phyloP scores from a whole-genome alignment of 176 grass and related monocot genomes.

The Avena insularis region DNA sequence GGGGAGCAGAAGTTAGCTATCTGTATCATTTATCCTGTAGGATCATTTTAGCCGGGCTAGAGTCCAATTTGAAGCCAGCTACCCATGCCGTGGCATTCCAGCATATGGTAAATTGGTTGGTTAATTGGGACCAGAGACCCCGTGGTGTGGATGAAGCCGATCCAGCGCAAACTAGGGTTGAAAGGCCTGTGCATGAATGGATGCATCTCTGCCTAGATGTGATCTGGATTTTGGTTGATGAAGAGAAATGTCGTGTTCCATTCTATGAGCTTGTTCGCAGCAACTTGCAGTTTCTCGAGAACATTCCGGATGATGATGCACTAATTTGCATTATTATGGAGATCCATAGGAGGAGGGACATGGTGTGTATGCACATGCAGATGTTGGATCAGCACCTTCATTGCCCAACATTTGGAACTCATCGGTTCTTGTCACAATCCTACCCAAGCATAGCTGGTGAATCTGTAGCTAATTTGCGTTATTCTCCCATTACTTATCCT shows the following conservation, averaged over 20 bases:
- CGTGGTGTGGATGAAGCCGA: conserved; percentile 57
- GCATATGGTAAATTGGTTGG: conserved; percentile 89
- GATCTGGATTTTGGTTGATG: conserved; percentile 88
- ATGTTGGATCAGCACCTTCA: conserved; percentile 99
- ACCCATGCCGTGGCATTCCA: conserved; percentile 88
- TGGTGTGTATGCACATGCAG: conserved; percentile 99
- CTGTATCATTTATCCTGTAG: conserved; percentile 84
- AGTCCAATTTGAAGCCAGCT: conserved; percentile 75
- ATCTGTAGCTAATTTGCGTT: conserved; percentile 85
- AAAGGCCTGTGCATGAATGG: conserved; percentile 88
- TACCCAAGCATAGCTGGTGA: conserved; percentile 91
- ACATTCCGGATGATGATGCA: conserved; percentile 95
- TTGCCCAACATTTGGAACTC: conserved; percentile 95
- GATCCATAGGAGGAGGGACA: conserved; percentile 95
- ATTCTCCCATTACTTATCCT: conserved; percentile 98
- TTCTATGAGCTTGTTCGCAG: conserved; percentile 93
- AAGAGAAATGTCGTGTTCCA: conserved; percentile 85
- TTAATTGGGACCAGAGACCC: conserved; percentile 79
- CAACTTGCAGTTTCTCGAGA: conserved; percentile 88
- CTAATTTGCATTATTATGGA: conserved; percentile 96
- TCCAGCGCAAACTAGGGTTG: conserved; percentile 59
- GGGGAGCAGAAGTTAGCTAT: conserved; percentile 62
- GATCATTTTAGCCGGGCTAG: conserved; percentile 81
- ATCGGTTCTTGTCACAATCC: conserved; percentile 90
- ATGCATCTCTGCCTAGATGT: conserved; percentile 94